phyloP scores from a whole-genome alignment of 2,329 filamentous ascomycete species.

The Fusarium luffae region DNA sequence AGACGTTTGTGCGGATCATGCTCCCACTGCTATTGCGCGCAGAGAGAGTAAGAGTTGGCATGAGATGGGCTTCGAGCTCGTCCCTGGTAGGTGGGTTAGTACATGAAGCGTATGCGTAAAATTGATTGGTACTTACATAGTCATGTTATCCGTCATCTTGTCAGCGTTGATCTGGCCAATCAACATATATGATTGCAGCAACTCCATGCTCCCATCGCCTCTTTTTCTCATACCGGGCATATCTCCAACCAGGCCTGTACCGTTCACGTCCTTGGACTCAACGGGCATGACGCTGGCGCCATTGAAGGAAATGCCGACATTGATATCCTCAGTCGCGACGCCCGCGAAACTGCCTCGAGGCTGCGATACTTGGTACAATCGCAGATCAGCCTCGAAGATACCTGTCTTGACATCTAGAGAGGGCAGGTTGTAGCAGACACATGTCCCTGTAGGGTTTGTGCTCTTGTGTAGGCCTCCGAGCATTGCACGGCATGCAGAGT shows the following conservation, averaged over 20 bases:
- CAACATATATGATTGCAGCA: constrained; percentile 74
- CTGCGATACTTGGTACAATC: constrained; percentile 75
- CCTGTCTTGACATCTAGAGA: constrained; percentile 74
- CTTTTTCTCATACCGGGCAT: constrained; percentile 35
- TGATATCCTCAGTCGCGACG: constrained; percentile 63
- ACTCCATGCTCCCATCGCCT: constrained; percentile 46
- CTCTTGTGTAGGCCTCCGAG: constrained; percentile 67
- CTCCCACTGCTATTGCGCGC: constrained; percentile 64
- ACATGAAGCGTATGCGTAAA: constrained; percentile 7
- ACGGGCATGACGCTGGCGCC: constrained; percentile 58
- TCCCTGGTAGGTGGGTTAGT: constrained; percentile 55
- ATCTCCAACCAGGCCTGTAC: constrained; percentile 41
- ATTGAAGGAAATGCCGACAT: constrained; percentile 65
- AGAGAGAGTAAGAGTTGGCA: constrained; percentile 74
- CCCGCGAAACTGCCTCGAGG: constrained; percentile 65
- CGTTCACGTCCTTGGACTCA: constrained; percentile 41
- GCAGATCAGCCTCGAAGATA: constrained; percentile 79
- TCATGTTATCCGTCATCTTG: constrained; percentile 65
- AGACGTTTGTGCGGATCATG: constrained; percentile 71
- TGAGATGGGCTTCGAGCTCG: constrained; percentile 70
- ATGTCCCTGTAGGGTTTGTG: constrained; percentile 79
- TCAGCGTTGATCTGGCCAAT: constrained; percentile 73
- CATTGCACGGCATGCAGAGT: constrained; percentile 67
- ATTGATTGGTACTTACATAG: constrained; percentile 64
- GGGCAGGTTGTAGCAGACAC: constrained; percentile 85